Conservation (phyloP, 192 early-diverging fungal genomes). For the Mortierella claussenii region DNA sequence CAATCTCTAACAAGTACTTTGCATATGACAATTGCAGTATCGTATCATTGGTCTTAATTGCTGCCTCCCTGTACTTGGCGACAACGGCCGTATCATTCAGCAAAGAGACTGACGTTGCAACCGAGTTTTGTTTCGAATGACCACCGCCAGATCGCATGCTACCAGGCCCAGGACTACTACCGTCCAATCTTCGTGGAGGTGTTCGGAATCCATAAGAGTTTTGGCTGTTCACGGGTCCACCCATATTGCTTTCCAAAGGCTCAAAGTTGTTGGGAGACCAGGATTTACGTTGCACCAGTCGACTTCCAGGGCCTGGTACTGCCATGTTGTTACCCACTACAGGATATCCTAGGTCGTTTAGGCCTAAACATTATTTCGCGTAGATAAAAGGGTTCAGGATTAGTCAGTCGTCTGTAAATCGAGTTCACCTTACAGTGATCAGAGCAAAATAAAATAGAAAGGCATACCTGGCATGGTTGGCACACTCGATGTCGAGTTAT, state of each 20-base stretch:
- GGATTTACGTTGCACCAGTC: slow-evolving; percentile 17
- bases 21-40: slow-evolving; percentile 79
- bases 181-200: slow-evolving; percentile 19
- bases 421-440: no score
- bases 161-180: slow-evolving; percentile 16
- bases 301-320: background rate
- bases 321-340: background rate
- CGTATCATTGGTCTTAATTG: slow-evolving; percentile 78
- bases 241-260: slow-evolving; percentile 3
- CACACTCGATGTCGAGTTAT: slow-evolving; percentile 25
- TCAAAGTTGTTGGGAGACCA: slow-evolving; percentile 41
- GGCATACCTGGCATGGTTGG: slow-evolving; percentile 17
- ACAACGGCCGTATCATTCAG: slow-evolving; percentile 28
- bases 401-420: background rate
- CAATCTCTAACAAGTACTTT: slow-evolving; percentile 79
- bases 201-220: slow-evolving; percentile 12
- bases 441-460: background rate
- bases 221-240: no score
- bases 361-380: slow-evolving; percentile 39
- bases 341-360: slow-evolving; percentile 8
- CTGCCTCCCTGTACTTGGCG: slow-evolving; percentile 77
- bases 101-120: slow-evolving; percentile 36
- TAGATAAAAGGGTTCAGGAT: background rate
- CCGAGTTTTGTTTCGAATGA: slow-evolving; percentile 46
- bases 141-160: background rate